Evolutionary conservation across 2,329 filamentous ascomycete genomes (phyloP).

Genomic region (Cladophialophora psammophila): DNA sequence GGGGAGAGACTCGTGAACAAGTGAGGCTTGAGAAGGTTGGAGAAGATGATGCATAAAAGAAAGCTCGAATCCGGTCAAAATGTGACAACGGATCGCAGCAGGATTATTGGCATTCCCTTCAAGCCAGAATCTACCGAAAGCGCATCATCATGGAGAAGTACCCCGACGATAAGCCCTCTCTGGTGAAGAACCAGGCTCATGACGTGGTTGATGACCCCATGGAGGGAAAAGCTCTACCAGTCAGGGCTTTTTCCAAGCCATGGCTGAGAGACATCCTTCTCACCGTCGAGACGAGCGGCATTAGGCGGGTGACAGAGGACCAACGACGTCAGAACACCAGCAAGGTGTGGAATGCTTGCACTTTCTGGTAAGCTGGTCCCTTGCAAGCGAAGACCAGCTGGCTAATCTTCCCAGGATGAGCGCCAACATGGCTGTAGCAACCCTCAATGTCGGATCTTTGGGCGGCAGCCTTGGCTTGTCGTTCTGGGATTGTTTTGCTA

Average conservation of each 20-base stretch:
- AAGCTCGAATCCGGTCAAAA: background rate
- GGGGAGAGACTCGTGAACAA: conserved; percentile 1
- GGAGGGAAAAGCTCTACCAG: conserved; percentile 9
- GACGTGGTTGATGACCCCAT: conserved; percentile 10
- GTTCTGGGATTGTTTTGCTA: conserved; percentile 50
- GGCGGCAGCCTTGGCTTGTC: conserved; percentile 14
- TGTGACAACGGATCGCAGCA: background rate
- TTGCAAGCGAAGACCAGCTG: background rate
- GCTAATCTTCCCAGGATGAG: conserved; percentile 10
- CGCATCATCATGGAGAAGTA: conserved; percentile 9
- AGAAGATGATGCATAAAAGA: conserved; percentile 13
- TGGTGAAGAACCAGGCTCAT: background rate
- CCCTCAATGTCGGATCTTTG: conserved; percentile 17
- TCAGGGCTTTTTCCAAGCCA: conserved; percentile 4
- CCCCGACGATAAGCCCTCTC: background rate
- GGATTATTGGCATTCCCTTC: background rate
- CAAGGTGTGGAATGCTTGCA: conserved; percentile 13
- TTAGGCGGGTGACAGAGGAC: conserved; percentile 15
- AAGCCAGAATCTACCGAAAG: background rate
- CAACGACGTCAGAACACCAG: conserved; percentile 13
- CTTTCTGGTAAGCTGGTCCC: conserved; percentile 13
- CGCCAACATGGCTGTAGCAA: conserved; percentile 20
- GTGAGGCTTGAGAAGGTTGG: background rate
- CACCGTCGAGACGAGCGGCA: conserved; percentile 18
- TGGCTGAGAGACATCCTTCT: conserved; percentile 12